Base-by-base conservation (phyloP, 305 asterid genomes). In the Fraxinus sp. region DNA sequence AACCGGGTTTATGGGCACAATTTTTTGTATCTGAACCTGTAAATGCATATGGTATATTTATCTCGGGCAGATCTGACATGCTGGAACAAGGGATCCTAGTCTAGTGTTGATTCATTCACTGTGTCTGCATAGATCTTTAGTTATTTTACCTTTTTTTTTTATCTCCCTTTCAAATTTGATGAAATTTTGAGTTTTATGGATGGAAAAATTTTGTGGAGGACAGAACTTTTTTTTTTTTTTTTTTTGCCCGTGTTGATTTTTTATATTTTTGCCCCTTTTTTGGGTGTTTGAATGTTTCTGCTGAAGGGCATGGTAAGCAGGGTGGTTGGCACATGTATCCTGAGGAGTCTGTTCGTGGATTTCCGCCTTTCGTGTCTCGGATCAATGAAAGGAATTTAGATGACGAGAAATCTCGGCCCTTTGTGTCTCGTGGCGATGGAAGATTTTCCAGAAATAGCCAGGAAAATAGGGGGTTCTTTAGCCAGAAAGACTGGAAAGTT, bases 281-380 rank as follows among this genome's bases (percentile, higher is more conserved):
- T 85, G 81, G 80, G 78, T 73, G 87, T 86, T 84, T 84, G 68
- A 64, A 11, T 83, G 78, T 85, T 84, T 87, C 87, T 83, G 88
- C 90, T 92, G 91, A 90, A 96, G 99, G 99, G 89, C 97, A 92
- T 91, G 92, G 94, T 87, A 96, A 94, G 97, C 97, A 94, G 94
- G 97, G 95, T 85, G 94, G 92, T 82, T 90, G 98, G 93, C 92
- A 92, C 85, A 84, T 89, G 86, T 89, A 92, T 86, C 86, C 92
- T 5, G 98, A 93, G 16, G 98, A 96, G 62, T 85, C 88, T 68
- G 90, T 91, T 77, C 95, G 90, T 80, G 95, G 93, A n/a, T 92
- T 91, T 81, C 71, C 84, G 86, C 93, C 97, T 71, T 88, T 85
- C 52, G 91, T 90, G 41, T 91, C 97, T 70, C 92, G 97, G 80